Conservation (phyloP, 352 stramenopile species). For the Globisporangium ultimum region DNA sequence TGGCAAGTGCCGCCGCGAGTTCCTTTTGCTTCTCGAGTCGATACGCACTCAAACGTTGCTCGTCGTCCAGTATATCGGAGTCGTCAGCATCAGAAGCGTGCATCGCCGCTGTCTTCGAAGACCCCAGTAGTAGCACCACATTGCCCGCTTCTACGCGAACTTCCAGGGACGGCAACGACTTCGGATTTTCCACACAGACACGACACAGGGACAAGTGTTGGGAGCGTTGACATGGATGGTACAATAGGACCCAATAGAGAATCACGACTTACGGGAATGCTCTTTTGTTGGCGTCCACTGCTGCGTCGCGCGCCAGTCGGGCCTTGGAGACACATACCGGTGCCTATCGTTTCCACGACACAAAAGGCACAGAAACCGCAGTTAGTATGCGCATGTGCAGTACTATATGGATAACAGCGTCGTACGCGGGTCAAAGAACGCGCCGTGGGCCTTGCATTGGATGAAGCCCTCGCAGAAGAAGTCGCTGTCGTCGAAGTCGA, state of each 20-base stretch:
- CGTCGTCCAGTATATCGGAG: conserved; percentile 6
- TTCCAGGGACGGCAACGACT: conserved; percentile 27
- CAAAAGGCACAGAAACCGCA: not conserved
- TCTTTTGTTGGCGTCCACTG: conserved; percentile 17
- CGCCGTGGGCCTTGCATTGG: conserved; percentile 77
- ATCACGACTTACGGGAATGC: conserved; percentile 25
- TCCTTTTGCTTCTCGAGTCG: conserved; percentile 38
- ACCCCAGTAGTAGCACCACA: conserved; percentile 31
- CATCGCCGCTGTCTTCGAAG: conserved; percentile 5
- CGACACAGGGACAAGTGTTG: not conserved
- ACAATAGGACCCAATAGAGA: not conserved
- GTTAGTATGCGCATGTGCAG: not conserved
- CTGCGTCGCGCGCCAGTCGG: conserved; percentile 30
- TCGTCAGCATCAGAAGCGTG: not conserved
- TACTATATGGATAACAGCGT: no score
- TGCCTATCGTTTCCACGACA: conserved; percentile 19
- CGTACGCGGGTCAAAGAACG: conserved; percentile 72
- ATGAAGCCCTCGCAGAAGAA: conserved; percentile 81
- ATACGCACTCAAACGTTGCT: conserved; percentile 28
- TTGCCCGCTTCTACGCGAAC: conserved; percentile 39
- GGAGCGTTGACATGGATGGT: not conserved
- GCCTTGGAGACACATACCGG: conserved; percentile 61
- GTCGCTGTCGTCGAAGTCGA: conserved; percentile 78
- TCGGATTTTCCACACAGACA: not conserved
- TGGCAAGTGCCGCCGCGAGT: conserved; percentile 34